These are phyloP conservation scores for Lachancea thermotolerans DNA, from an alignment of 805 yeast genomes.

Conservation along the genomic window DNA sequence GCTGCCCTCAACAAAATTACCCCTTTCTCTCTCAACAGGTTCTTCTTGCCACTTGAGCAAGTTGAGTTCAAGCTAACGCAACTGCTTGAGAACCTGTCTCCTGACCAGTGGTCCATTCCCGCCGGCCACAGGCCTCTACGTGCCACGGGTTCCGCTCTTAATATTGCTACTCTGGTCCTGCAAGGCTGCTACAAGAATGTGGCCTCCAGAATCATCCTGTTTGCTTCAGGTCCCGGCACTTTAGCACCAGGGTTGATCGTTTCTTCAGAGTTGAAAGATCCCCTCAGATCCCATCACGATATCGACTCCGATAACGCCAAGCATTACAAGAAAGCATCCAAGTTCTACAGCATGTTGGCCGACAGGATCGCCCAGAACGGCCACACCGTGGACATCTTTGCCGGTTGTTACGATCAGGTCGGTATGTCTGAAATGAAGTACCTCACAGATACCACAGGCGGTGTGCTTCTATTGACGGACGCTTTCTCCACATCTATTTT, in stretches of 20 bases:
- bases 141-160: constrained; percentile 88
- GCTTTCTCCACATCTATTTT: constrained; percentile 92
- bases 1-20: constrained; percentile 29
- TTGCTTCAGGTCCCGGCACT: constrained; percentile 94
- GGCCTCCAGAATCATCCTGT: constrained; percentile 84
- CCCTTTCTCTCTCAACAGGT: constrained; percentile 48
- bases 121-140: constrained; percentile 80
- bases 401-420: constrained; percentile 93
- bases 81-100: constrained; percentile 67
- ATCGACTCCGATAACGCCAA: constrained; percentile 86
- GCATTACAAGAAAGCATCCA: constrained; percentile 79
- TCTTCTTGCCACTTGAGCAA: constrained; percentile 64
- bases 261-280: constrained; percentile 84
- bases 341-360: constrained; percentile 71
- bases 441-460: constrained; percentile 81
- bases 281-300: constrained; percentile 95
- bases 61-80: constrained; percentile 80
- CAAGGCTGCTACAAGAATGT: constrained; percentile 78
- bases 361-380: constrained; percentile 63
- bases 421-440: constrained; percentile 93
- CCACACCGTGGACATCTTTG: constrained; percentile 83
- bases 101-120: constrained; percentile 86
- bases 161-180: constrained; percentile 73
- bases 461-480: constrained; percentile 80
- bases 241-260: constrained; percentile 93